Percentiles rank a stretch among this genome's conserved stretches.
phyloP scores from a whole-genome alignment of 441 rosid genomes.

The Populus tomentosa region DNA sequence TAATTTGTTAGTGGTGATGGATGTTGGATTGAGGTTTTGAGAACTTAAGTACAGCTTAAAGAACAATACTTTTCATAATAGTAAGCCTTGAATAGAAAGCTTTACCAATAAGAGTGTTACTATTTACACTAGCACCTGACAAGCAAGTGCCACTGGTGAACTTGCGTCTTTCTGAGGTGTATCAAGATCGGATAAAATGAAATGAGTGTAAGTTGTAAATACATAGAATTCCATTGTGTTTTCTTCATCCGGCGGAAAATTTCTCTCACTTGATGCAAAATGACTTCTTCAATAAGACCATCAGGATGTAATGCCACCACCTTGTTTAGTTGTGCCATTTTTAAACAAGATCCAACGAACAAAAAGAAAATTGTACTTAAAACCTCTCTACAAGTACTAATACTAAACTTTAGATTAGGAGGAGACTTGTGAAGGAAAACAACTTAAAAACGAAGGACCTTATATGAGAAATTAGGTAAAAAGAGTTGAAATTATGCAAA shows the following conservation, averaged over 20 bases:
- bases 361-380: too few relatives aligned
- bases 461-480: too few relatives aligned
- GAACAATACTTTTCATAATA: not conserved
- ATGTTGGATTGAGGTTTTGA: not conserved
- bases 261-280: not conserved
- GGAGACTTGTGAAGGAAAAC: too few relatives aligned
- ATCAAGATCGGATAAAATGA: not conserved
- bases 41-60: not conserved
- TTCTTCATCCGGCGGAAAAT: not conserved
- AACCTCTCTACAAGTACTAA: too few relatives aligned
- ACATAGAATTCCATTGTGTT: not conserved
- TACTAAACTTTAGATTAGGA: too few relatives aligned
- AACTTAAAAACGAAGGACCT: too few relatives aligned
- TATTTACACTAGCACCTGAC: not conserved
- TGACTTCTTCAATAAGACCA: too few relatives aligned
- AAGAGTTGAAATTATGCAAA: too few relatives aligned
- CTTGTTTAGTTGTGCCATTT: too few relatives aligned
- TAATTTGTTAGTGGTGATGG: not conserved
- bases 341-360: too few relatives aligned
- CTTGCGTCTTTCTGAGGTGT: not conserved
- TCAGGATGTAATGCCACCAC: too few relatives aligned
- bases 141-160: not conserved
- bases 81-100: not conserved
- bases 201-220: not conserved
- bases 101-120: not conserved